These are phyloP conservation scores for Kodamaea hsintzibuensis DNA, from an alignment of 805 yeast species.

Conservation along the genomic window DNA sequence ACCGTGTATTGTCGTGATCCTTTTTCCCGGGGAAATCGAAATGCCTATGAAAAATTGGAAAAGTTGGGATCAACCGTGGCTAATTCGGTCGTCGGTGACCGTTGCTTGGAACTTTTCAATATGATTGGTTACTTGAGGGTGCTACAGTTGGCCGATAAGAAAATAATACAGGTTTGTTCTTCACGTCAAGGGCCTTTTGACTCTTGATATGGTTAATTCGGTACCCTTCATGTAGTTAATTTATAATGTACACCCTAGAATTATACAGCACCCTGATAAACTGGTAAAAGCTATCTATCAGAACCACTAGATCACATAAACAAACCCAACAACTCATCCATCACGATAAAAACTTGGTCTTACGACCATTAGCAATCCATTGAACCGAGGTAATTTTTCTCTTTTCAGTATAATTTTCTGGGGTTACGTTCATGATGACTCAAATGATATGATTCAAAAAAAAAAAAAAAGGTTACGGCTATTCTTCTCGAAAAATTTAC, in stretches of 20 bases:
- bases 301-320: not conserved
- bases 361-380: not conserved
- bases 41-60: constrained; percentile 6
- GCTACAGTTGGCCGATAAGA: not conserved
- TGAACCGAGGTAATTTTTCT: constrained; percentile 5
- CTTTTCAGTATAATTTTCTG: constrained; percentile 6
- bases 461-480: too few species aligned
- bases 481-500: not conserved
- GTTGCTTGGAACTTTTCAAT: not conserved
- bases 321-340: not conserved
- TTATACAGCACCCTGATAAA: too few species aligned
- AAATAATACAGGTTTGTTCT: not conserved
- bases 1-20: not conserved
- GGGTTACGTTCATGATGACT: constrained; percentile 6
- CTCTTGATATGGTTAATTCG: not conserved
- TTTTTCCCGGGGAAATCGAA: constrained; percentile 5
- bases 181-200: not conserved
- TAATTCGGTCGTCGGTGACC: not conserved
- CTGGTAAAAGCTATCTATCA: too few species aligned
- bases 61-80: constrained; percentile 1
- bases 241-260: too few species aligned
- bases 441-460: not conserved
- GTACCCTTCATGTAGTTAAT: too few species aligned
- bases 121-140: not conserved
- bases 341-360: not conserved